Percentiles rank a stretch among this genome's conserved stretches.
phyloP scores from a whole-genome alignment of 176 grass and related monocot species.

The Avena insularis region DNA sequence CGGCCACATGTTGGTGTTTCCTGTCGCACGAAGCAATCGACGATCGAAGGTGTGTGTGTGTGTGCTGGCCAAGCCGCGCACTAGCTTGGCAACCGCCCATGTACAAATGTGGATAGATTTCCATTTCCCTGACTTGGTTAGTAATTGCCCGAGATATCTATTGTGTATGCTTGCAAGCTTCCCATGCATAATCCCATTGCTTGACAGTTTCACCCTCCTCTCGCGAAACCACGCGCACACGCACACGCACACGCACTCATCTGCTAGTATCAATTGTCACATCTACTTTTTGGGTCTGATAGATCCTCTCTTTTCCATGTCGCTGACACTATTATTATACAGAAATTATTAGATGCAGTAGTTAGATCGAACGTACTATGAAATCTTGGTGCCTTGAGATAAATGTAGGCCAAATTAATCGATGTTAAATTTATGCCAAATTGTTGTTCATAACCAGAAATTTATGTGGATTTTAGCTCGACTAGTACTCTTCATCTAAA shows the following conservation, averaged over 20 bases:
- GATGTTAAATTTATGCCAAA: background rate
- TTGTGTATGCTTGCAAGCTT: slow-evolving; percentile 38
- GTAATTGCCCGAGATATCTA: too few relatives aligned
- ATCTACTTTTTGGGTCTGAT: background rate
- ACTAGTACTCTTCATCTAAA: too few relatives aligned
- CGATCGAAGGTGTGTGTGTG: too few relatives aligned
- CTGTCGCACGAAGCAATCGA: background rate
- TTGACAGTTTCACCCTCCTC: background rate
- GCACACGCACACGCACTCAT: too few relatives aligned
- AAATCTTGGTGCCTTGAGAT: background rate
- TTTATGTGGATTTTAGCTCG: background rate
- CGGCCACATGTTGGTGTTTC: background rate
- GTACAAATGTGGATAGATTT: background rate
- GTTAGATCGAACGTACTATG: background rate
- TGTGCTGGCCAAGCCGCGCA: background rate
- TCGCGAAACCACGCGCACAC: background rate
- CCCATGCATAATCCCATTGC: slow-evolving; percentile 8
- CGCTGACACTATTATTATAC: background rate
- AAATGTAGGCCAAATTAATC: too few relatives aligned
- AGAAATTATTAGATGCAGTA: background rate
- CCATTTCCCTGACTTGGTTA: background rate
- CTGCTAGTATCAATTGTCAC: background rate
- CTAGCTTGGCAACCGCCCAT: background rate
- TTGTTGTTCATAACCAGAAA: too few relatives aligned
- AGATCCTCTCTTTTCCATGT: background rate